phyloP scores from a whole-genome alignment of 345 rosid species.

The Cardiospermum halicacabum region DNA sequence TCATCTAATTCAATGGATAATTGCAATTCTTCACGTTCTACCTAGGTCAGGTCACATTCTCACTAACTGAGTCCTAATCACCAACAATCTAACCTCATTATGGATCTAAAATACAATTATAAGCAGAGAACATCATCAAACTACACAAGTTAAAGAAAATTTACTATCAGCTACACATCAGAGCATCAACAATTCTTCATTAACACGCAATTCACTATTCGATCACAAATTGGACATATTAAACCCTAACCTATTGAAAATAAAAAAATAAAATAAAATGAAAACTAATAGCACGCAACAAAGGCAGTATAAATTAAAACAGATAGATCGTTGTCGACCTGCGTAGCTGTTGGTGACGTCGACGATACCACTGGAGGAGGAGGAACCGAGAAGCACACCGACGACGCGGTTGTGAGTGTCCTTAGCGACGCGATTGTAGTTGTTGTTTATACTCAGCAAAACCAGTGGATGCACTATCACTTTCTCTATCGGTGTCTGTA shows the following conservation, averaged over 20 bases:
- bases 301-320: slow-evolving; percentile 4
- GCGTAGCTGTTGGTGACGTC: slow-evolving; percentile 94
- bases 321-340: slow-evolving; percentile 27
- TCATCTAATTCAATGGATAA: too few species aligned
- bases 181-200: neutral
- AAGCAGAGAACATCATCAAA: neutral
- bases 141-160: neutral
- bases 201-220: neutral
- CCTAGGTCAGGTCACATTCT: neutral
- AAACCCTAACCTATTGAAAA: neutral
- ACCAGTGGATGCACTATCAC: slow-evolving; percentile 95
- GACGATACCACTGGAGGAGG: slow-evolving; percentile 81
- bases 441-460: slow-evolving; percentile 91
- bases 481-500: slow-evolving; percentile 77
- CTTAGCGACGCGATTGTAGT: slow-evolving; percentile 88
- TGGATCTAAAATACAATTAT: neutral
- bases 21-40: too few species aligned
- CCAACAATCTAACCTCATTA: neutral
- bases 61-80: neutral
- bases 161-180: neutral
- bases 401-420: slow-evolving; percentile 86
- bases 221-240: neutral
- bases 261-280: neutral
- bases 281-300: neutral
- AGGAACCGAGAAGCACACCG: slow-evolving; percentile 70